A percentile compares a stretch with the other conserved stretches of the same genome.
phyloP scores from a whole-genome alignment of 257 asterid genomes.

The Osmanthus fragrans region DNA sequence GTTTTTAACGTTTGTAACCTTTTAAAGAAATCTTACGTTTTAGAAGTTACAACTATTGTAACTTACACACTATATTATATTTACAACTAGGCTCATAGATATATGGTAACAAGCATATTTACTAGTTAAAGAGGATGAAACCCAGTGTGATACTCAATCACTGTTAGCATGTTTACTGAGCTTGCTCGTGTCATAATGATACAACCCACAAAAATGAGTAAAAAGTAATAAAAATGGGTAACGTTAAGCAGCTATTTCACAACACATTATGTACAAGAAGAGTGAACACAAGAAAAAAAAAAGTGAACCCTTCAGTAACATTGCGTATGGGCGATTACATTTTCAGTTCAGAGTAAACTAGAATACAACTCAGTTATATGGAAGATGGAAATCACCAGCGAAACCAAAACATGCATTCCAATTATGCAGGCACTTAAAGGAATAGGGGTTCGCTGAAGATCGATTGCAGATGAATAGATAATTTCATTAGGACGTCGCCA shows the following conservation, averaged over 20 bases:
- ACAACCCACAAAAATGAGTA: conserved; percentile 16
- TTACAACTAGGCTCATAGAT: too few relatives aligned
- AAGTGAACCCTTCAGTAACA: conserved; percentile 52
- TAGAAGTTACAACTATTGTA: too few relatives aligned
- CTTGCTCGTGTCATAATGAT: background rate
- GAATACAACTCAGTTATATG: conserved; percentile 12
- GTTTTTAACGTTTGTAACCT: too few relatives aligned
- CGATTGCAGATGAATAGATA: conserved; percentile 25
- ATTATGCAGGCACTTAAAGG: conserved; percentile 29
- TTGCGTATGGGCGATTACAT: conserved; percentile 37
- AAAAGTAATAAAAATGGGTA: conserved; percentile 40
- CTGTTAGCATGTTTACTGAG: background rate
- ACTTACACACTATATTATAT: too few relatives aligned
- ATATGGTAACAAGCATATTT: too few relatives aligned
- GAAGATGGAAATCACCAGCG: conserved; percentile 26
- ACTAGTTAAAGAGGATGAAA: too few relatives aligned
- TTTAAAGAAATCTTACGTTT: too few relatives aligned
- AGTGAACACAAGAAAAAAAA: conserved; percentile 23
- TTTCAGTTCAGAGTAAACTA: conserved; percentile 16
- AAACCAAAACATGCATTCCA: conserved; percentile 36
- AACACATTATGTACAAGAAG: conserved; percentile 80
- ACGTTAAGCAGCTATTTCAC: conserved; percentile 51
- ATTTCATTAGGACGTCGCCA: background rate
- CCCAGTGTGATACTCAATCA: background rate
- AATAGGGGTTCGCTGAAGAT: conserved; percentile 21